phyloP scores from a whole-genome alignment of 208 protist genomes.

The Trypanosoma conorhini region DNA sequence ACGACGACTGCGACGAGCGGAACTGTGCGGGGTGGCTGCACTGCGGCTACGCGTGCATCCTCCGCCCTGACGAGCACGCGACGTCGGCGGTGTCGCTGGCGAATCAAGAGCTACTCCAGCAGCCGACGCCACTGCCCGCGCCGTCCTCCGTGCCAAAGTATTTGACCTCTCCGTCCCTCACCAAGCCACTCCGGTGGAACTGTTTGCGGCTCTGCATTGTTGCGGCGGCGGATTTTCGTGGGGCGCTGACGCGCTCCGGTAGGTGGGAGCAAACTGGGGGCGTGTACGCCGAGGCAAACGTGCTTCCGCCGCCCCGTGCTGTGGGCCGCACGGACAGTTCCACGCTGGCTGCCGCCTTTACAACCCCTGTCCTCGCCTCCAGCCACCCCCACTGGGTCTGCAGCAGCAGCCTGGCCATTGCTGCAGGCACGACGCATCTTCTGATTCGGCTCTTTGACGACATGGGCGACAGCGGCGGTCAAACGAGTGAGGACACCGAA shows the following conservation, averaged over 20 bases:
- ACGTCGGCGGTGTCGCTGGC: constrained; percentile 3
- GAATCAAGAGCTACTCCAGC: constrained; percentile 17
- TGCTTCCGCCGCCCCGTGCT: constrained; percentile 5
- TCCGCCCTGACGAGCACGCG: not conserved
- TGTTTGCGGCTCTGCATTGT: constrained; percentile 16
- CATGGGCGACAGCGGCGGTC: not conserved
- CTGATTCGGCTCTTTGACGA: constrained; percentile 13
- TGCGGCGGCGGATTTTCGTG: not conserved
- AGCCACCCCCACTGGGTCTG: constrained; percentile 1
- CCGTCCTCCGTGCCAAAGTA: constrained; percentile 9
- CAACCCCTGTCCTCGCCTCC: not conserved
- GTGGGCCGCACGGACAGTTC: not conserved
- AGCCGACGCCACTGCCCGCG: not conserved
- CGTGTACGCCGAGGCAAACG: constrained; percentile 7
- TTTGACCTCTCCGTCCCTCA: constrained; percentile 2
- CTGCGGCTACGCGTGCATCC: constrained; percentile 26
- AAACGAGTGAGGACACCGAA: not conserved
- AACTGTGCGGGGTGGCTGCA: constrained; percentile 23
- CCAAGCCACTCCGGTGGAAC: constrained; percentile 9
- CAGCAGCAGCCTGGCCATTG: constrained; percentile 6
- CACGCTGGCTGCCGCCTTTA: not conserved
- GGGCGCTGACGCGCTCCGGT: not conserved
- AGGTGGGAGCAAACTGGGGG: not conserved
- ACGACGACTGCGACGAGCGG: too few relatives aligned
- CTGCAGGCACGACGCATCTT: constrained; percentile 16